Base-by-base conservation (phyloP, 1,284 basidiomycete genomes). In the Rhodofomes roseus region DNA sequence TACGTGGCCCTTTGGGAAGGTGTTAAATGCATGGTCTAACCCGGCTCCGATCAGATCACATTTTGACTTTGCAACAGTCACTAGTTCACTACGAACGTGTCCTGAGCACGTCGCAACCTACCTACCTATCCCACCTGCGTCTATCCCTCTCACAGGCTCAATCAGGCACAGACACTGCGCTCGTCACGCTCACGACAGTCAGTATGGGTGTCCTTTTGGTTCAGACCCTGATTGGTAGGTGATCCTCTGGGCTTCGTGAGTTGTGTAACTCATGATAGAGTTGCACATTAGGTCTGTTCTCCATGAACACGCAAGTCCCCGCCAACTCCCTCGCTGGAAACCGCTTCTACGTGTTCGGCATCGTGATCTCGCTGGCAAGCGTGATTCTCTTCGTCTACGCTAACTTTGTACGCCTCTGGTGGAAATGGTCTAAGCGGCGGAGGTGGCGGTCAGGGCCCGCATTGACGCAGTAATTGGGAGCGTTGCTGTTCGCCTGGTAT, bases 51-150 rank as follows among this genome's bases (percentile, higher is more conserved):
- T 9, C 63, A 94, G 94, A 98, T 75, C 96, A 98, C 73, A 95
- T 98, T 63, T 74, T 96, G 31, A 89, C 93, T 2, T 79, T 98
- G 63, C 90, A 96, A 67, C 89, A 92, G 66, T 86, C 93, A 2
- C 81, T 98, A 54, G 82, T 80, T n/a, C 90, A 96, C 71, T 93
- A 92, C 74, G 95, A 98, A 70, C 89, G 89, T 40, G 89, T 95
- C 73, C 79, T 98, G 25, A 88, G 89, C 60, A 89, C 96, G 66
- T 91, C 91, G 29, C 94, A 97, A 70, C 91, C 91, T 1, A 87
- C 87, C 0, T 97, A 96, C 72, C 77, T 96, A 14, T 84, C 88
- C 6, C 87, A 94, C 62, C 81, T 97, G 2, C 82, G 86, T 2
- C 76, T 90, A 1, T 81, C 81, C 11, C 83, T 88, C 48, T 81